Base-by-base conservation (phyloP, 169 alveolate genomes). In the Theileria annulata region DNA sequence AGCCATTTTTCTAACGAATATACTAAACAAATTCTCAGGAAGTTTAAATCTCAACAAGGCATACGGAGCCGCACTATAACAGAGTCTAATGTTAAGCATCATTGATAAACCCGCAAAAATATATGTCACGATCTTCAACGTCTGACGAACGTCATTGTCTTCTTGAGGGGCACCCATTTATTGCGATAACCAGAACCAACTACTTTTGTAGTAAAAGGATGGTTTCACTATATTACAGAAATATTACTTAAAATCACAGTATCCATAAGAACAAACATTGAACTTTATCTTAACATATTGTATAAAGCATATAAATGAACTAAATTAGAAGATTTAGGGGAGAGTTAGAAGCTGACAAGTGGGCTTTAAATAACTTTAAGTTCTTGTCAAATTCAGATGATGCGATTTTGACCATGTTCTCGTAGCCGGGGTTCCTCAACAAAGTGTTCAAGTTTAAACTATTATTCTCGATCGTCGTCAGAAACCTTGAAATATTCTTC, bases 341-440 rank as follows among this genome's bases (percentile, higher is more conserved):
- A 3, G 51, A 42, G 13, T 42, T 42, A 3, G 51, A 3, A 42
- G 51, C 3, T 1, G 51, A 42, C 51, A 42, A 8, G 51, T 42
- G 15, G 15, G 81, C 35, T 66, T 68, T 62, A 13, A 79, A 71
- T n/a, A 42, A 58, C 13, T 63, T 59, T 37, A 71, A 48, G 71
- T 67, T 37, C 33, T 51, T 30, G 70, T 79, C 87, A 54, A 79
- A 79, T 25, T 79, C 79, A 19, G 19, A 35, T 10, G 67, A 23
- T 0, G 87, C 73, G 25, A 73, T 51, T 17, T 49, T 63, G 62
- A 79, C 80, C 87, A 79, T 79, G 37, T 76, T 77, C n/a, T 68
- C 58, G 35, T 79, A 79, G 2, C 87, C 87, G 13, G 66, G 81
- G 80, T 79, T 79, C 47, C 64, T 75, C 59, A 79, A 47, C 58